Evolutionary conservation across 345 rosid species (phyloP).

Genomic region (Rhizophora apiculata): DNA sequence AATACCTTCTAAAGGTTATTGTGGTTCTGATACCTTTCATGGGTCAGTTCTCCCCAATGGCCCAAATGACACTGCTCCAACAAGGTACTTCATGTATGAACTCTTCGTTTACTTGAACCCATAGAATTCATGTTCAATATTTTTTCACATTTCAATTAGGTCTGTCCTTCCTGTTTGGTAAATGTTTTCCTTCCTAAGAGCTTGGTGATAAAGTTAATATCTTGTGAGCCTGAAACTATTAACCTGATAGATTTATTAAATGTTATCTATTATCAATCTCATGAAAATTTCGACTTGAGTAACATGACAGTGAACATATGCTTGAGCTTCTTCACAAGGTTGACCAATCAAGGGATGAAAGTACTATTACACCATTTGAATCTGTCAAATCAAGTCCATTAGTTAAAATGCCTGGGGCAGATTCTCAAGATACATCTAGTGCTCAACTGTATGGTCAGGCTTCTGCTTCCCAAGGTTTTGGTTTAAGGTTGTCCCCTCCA

Average conservation of each 20-base stretch:
- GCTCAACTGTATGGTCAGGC: constrained; percentile 11
- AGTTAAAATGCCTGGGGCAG: constrained; percentile 19
- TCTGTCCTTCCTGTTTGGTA: background rate
- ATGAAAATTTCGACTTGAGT: background rate
- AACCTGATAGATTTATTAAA: background rate
- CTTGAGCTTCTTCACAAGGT: constrained; percentile 40
- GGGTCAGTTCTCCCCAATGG: constrained; percentile 27
- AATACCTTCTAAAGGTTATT: constrained; percentile 23
- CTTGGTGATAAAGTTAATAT: background rate
- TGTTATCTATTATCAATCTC: background rate
- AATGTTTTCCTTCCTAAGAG: background rate
- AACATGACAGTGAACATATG: constrained; percentile 38
- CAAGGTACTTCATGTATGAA: constrained; percentile 26
- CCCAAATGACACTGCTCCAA: constrained; percentile 25
- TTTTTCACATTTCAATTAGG: background rate
- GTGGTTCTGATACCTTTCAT: constrained; percentile 4
- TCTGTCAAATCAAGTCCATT: constrained; percentile 12
- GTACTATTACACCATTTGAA: constrained; percentile 15
- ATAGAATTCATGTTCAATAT: background rate
- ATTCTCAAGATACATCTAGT: constrained; percentile 12
- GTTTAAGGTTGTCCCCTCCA: constrained; percentile 11
- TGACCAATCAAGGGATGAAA: constrained; percentile 29
- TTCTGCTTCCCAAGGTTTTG: constrained; percentile 8
- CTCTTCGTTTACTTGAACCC: constrained; percentile 5
- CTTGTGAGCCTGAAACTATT: background rate